Evolutionary conservation across 306 rosid species (phyloP), one percentile per base, ranked within the genome.

Genomic region (Dryas drummondii): DNA sequence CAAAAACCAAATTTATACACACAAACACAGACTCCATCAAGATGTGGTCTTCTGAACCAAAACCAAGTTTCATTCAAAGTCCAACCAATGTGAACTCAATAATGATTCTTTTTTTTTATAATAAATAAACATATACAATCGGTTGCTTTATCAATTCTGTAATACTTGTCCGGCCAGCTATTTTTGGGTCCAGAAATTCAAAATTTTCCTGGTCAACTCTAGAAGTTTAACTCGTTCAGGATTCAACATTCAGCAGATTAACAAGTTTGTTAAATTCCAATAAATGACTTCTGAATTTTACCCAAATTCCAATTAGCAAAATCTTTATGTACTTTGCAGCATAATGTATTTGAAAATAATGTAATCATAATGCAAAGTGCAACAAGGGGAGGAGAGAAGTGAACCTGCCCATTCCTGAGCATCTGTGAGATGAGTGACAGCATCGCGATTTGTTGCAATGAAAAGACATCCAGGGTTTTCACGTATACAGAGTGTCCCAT

Each of bases 321-420:
- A 63, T 3, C 12, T 16, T 63, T 16, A 48, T 9, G 15, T 4
- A 12, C 15, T 15, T 13, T 63, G 26, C 68, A 63, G 68, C 50
- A n/a, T 45, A 70, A 40, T 32, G 15, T 44, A 7, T 56, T 44
- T 61, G 64, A 60, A 48, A 22, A 22, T 45, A 58, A 51, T 15
- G 37, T 51, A 22, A 19, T 51, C 46, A 41, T 70, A 61, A 62
- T 1, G 26, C 14, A 44, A 5, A 51, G 59, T 68, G 68, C 40
- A 40, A 64, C 7, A 68, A 68, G 37, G 53, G 65, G 22, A 56
- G 66, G 68, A 67, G 45, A 70, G 78, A 82, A 78, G 79, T 66
- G 55, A 78, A 94, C 99, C 97, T 78, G 99, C 99, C 99, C 99
- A 94, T 90, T 94, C 99, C 83, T 94, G 99, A 79, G 97, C 97